Percentiles rank a stretch among this genome's conserved stretches.
These are phyloP conservation scores for Tricholoma matsutake DNA, from an alignment of 768 basidiomycete species.

Conservation along the genomic window DNA sequence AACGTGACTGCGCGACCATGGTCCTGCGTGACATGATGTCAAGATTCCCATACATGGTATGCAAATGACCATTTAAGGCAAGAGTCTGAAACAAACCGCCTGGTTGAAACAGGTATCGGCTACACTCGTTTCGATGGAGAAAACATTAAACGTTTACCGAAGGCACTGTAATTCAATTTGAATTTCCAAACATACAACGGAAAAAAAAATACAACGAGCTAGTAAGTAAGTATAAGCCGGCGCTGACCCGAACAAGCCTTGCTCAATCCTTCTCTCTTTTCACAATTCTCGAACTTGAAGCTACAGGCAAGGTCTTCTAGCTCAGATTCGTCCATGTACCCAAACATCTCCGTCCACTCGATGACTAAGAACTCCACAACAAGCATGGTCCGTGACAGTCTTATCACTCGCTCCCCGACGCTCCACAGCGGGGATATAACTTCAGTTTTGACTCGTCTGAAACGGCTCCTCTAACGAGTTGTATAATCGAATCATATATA, in stretches of 20 bases:
- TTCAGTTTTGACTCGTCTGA: too few relatives aligned
- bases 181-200: neutral
- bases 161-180: neutral
- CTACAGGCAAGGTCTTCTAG: conserved; percentile 69
- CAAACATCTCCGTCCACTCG: conserved; percentile 63
- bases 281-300: conserved; percentile 69
- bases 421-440: too few relatives aligned
- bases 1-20: conserved; percentile 6
- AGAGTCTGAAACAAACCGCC: neutral
- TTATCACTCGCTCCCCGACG: too few relatives aligned
- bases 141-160: too few relatives aligned
- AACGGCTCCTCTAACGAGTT: too few relatives aligned
- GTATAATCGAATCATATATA: too few relatives aligned
- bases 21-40: neutral
- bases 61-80: neutral
- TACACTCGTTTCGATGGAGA: neutral
- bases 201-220: neutral
- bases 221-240: conserved; percentile 7
- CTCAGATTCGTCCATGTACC: conserved; percentile 44
- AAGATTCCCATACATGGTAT: neutral
- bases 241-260: conserved; percentile 40
- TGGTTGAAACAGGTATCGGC: neutral
- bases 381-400: too few relatives aligned
- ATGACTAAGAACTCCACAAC: too few relatives aligned
- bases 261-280: conserved; percentile 65